phyloP scores from a whole-genome alignment of 176 grass and related monocot species.

The Hsuehochloa calcarea region DNA sequence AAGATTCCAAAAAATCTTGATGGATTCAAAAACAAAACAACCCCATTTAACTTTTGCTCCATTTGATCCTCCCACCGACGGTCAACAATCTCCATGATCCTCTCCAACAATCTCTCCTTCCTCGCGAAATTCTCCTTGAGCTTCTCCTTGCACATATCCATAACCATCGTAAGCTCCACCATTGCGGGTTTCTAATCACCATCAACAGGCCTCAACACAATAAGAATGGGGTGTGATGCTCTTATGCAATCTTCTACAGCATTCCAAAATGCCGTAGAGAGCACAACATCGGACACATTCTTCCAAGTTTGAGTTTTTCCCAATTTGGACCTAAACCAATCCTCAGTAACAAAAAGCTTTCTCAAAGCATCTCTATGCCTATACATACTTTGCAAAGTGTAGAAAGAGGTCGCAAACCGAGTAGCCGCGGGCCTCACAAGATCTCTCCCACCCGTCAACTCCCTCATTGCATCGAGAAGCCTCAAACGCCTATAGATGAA shows the following conservation, averaged over 20 bases:
- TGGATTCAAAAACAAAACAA: neutral
- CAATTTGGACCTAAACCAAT: neutral
- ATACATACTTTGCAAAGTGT: too few species aligned
- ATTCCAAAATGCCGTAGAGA: neutral
- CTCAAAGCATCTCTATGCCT: too few species aligned
- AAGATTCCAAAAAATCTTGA: neutral
- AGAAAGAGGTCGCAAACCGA: neutral
- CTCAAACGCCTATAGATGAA: neutral
- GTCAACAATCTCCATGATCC: neutral
- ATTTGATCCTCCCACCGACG: neutral
- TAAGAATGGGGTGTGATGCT: neutral
- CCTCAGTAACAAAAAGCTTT: neutral
- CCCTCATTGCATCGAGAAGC: neutral
- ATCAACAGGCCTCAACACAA: neutral
- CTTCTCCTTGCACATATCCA: neutral
- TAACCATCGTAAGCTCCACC: neutral
- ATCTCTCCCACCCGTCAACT: neutral
- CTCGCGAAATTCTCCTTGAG: neutral
- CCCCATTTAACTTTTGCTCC: neutral
- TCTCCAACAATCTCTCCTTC: neutral
- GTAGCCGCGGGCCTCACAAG: neutral
- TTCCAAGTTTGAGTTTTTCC: neutral
- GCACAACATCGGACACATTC: neutral
- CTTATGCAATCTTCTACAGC: neutral
- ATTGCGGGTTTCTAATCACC: neutral